Percentiles rank a stretch among this genome's conserved stretches.
Conservation (phyloP, 2,329 filamentous ascomycete genomes). For the Lachnellula arida region DNA sequence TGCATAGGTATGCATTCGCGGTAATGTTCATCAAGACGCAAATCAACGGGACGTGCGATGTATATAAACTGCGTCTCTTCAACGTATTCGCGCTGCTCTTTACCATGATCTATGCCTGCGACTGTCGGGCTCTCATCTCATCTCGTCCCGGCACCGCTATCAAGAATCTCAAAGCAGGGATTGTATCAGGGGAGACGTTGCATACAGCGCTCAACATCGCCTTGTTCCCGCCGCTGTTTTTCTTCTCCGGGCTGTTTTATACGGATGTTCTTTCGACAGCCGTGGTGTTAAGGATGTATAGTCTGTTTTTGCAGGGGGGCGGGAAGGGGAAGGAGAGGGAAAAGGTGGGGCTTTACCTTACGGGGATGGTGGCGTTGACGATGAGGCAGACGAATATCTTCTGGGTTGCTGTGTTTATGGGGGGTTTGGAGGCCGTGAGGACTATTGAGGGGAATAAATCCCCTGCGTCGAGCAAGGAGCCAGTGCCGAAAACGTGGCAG, state of each 20-base stretch:
- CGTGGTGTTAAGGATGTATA: slow-evolving; percentile 66
- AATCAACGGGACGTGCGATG: slow-evolving; percentile 33
- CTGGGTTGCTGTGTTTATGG: slow-evolving; percentile 80
- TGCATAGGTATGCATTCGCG: slow-evolving; percentile 40
- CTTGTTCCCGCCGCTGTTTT: slow-evolving; percentile 86
- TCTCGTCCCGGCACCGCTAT: neutral
- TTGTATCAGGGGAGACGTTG: slow-evolving; percentile 12
- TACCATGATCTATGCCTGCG: slow-evolving; percentile 31
- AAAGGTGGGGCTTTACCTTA: slow-evolving; percentile 37
- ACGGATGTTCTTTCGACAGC: slow-evolving; percentile 84
- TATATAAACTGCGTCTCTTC: slow-evolving; percentile 43
- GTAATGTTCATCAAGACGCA: slow-evolving; percentile 35
- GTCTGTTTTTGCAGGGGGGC: slow-evolving; percentile 43
- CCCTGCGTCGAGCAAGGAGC: slow-evolving; percentile 5
- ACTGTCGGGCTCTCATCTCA: slow-evolving; percentile 24
- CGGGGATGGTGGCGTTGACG: slow-evolving; percentile 62
- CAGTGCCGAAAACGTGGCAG: slow-evolving; percentile 6
- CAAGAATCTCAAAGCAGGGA: slow-evolving; percentile 3
- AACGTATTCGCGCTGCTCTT: slow-evolving; percentile 44
- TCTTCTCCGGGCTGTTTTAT: slow-evolving; percentile 94
- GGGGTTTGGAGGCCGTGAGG: slow-evolving; percentile 53
- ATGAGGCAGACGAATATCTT: slow-evolving; percentile 97
- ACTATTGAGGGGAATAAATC: slow-evolving; percentile 42
- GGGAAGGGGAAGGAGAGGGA: slow-evolving; percentile 11
- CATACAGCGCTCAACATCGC: slow-evolving; percentile 74